Evolutionary conservation across 1,284 basidiomycete species (phyloP), one percentile per base, ranked within the genome.

Genomic region (Sphagnurus paluster): DNA sequence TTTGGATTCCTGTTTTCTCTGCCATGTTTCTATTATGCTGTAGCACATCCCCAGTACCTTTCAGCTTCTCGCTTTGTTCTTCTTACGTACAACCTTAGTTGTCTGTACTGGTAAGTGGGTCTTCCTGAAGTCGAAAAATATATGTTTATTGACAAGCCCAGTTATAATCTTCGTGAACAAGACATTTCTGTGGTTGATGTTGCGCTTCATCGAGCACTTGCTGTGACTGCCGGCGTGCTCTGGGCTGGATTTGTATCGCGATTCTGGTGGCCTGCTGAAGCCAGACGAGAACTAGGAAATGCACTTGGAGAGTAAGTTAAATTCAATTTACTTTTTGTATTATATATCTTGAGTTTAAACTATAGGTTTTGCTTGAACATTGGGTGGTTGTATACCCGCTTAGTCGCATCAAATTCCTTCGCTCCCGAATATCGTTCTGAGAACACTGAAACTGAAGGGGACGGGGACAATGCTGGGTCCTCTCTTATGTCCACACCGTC

Each of bases 231-330:
- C 5, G 95, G 95, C 11, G 92, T 96, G 0, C 64, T 95, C 1
- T 98, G 91, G 88, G 94, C 93, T 0, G 80, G 85, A 2, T 66
- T 97, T 21, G 83, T 98, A 10, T 94, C 91, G 5, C 76, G 91
- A 38, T 87, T 89, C 53, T 93, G 94, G 84, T 98, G 95, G 94
- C 95, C 96, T 1, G 82, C 90, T 16, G 95, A 97, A 61, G 95
- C 95, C 0, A 74, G 95, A 42, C 74, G 89, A 23, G 94, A 98
- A 67, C 73, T 99, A 2, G 82, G 87, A 30, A 83, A 84, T 50
- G 88, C 83, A 0, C 75, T 98, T 3, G 87, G 91, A 68, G 93
- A 98, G 91, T 73, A 34, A 39, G 52, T 44, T 8, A 28, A 13
- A 2, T 6, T 32, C 17, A 2, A 36, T 9, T 25, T 21, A 8